These are phyloP conservation scores for Albizia julibrissin DNA, from an alignment of 306 rosid genomes.

Conservation along the genomic window DNA sequence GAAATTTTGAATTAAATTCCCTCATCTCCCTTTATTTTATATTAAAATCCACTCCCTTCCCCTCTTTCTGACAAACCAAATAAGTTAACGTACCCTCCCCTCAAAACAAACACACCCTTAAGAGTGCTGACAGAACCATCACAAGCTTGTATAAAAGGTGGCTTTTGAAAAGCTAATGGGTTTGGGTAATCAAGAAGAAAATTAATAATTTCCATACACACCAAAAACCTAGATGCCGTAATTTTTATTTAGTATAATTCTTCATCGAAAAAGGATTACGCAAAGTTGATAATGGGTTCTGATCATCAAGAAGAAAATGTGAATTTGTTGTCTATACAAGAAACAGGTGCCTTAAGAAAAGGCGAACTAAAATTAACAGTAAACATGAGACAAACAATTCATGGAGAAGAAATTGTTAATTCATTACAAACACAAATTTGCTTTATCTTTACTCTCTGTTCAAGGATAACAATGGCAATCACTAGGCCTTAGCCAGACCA, in stretches of 20 bases:
- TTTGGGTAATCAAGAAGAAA: neutral
- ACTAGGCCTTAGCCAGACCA: neutral
- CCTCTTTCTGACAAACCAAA: no score
- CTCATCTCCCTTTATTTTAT: no score
- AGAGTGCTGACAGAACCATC: neutral
- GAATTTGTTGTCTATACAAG: slow-evolving; percentile 32
- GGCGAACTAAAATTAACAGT: slow-evolving; percentile 21
- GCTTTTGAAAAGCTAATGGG: neutral
- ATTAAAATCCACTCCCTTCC: no score
- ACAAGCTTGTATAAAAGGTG: neutral
- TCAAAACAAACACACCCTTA: no score
- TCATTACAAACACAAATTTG: slow-evolving; percentile 29
- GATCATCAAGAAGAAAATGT: neutral
- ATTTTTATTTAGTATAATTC: neutral
- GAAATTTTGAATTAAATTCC: no score
- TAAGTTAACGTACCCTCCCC: no score
- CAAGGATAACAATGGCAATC: neutral
- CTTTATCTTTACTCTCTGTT: neutral
- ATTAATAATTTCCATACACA: neutral
- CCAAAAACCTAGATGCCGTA: neutral
- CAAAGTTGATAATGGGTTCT: neutral
- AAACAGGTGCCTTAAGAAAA: slow-evolving; percentile 20
- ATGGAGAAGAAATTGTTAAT: slow-evolving; percentile 5
- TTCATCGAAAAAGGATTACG: neutral
- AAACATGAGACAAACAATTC: slow-evolving; percentile 20